Conservation (phyloP, 768 basidiomycete genomes). For the Amanita thiersii region DNA sequence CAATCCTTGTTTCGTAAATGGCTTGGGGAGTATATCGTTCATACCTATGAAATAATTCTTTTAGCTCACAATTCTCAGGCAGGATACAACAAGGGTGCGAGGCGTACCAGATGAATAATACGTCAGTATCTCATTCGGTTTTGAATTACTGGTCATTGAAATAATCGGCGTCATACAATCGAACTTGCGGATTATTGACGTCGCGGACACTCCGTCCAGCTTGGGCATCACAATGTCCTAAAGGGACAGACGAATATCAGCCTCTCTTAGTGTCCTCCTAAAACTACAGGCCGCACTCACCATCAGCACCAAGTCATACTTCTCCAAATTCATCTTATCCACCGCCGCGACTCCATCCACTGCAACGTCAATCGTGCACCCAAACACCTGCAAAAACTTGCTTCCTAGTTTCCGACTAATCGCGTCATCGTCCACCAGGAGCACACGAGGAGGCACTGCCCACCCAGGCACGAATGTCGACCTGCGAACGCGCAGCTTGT, state of each 20-base stretch:
- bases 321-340: constrained; percentile 92
- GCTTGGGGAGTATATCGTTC: constrained; percentile 96
- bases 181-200: constrained; percentile 89
- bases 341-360: constrained; percentile 91
- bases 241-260: constrained; percentile 5
- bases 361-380: constrained; percentile 90
- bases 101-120: constrained; percentile 67
- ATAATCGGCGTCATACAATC: constrained; percentile 96
- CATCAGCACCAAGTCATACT: constrained; percentile 96
- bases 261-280: too few relatives aligned
- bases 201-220: constrained; percentile 83
- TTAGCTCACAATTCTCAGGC: background rate
- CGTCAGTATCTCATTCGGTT: constrained; percentile 87
- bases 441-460: constrained; percentile 84
- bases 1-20: constrained; percentile 91
- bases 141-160: constrained; percentile 95
- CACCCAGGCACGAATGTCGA: constrained; percentile 84
- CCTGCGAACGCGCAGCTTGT: constrained; percentile 60
- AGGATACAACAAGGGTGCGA: background rate
- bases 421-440: constrained; percentile 93
- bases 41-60: constrained; percentile 46
- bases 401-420: constrained; percentile 82
- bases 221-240: constrained; percentile 96
- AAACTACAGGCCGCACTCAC: too few relatives aligned
- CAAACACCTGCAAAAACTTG: constrained; percentile 94